Percentiles rank a stretch among this genome's conserved stretches.
Evolutionary conservation across 2,329 filamentous ascomycete genomes (phyloP).

Genomic region (Penicillium sp.): DNA sequence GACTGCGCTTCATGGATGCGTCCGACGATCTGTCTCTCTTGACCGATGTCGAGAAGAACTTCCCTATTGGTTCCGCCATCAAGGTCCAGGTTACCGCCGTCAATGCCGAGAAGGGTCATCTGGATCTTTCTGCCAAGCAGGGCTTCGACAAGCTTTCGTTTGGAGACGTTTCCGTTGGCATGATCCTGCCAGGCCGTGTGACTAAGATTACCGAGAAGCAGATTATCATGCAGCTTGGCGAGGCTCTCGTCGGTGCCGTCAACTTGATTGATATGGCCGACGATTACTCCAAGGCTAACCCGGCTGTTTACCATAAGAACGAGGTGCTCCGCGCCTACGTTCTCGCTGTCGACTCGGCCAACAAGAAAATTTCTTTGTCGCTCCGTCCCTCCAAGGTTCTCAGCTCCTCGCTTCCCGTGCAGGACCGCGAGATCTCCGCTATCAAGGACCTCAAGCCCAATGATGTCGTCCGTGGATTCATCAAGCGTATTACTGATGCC

Average conservation of each 20-base stretch:
- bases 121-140: slow-evolving; percentile 83
- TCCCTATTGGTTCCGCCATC: slow-evolving; percentile 87
- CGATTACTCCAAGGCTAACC: slow-evolving; percentile 80
- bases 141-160: slow-evolving; percentile 66
- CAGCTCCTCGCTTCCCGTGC: slow-evolving; percentile 78
- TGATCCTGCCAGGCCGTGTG: slow-evolving; percentile 80
- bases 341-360: slow-evolving; percentile 75
- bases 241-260: slow-evolving; percentile 76
- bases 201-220: slow-evolving; percentile 85
- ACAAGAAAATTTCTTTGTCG: slow-evolving; percentile 83
- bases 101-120: slow-evolving; percentile 70
- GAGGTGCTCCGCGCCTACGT: slow-evolving; percentile 88
- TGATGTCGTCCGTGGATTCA: slow-evolving; percentile 84
- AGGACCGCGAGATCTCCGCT: slow-evolving; percentile 76
- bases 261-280: slow-evolving; percentile 83
- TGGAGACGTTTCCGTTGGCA: slow-evolving; percentile 72
- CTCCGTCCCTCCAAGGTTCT: slow-evolving; percentile 84
- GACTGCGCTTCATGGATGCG: slow-evolving; percentile 79
- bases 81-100: slow-evolving; percentile 77
- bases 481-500: slow-evolving; percentile 86
- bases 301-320: slow-evolving; percentile 75
- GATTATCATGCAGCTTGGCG: slow-evolving; percentile 82
- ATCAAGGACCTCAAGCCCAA: slow-evolving; percentile 73
- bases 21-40: slow-evolving; percentile 83
- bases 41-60: slow-evolving; percentile 74